Evolutionary conservation across 192 early-diverging fungal species (phyloP).

Genomic region (Backusella westeae): DNA sequence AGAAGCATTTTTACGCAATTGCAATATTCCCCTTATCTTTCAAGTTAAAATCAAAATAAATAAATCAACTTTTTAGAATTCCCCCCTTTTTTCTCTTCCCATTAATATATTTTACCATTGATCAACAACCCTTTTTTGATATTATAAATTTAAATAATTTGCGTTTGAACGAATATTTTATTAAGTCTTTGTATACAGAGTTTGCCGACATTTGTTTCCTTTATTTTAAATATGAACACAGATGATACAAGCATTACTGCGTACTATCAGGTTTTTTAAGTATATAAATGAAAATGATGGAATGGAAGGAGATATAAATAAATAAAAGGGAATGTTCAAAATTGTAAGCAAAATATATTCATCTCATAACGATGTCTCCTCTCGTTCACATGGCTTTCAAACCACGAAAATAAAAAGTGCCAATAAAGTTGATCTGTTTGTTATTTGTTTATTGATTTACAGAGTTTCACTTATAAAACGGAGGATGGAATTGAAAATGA

Average conservation of each 20-base stretch:
- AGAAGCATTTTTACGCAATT: not conserved
- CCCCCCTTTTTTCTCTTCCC: not conserved
- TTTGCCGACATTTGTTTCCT: not conserved
- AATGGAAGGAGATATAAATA: not conserved
- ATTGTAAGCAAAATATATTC: not conserved
- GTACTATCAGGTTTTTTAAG: not conserved
- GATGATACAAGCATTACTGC: not conserved
- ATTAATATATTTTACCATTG: not conserved
- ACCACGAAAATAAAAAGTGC: not conserved
- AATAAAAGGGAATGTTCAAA: not conserved
- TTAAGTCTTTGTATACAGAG: not conserved
- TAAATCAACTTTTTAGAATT: not conserved
- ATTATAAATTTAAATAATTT: not conserved
- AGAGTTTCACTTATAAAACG: not conserved
- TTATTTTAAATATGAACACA: not conserved
- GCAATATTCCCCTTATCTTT: not conserved
- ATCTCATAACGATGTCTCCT: not conserved
- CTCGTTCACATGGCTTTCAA: not conserved
- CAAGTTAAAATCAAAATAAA: slow-evolving; percentile 7
- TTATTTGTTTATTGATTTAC: not conserved
- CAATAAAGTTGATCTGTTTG: not conserved
- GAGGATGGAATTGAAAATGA: not conserved
- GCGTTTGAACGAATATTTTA: not conserved
- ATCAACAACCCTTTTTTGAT: not conserved
- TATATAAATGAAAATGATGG: not conserved